Conservation (phyloP, 768 basidiomycete genomes). For the Mycena rebaudengoi region DNA sequence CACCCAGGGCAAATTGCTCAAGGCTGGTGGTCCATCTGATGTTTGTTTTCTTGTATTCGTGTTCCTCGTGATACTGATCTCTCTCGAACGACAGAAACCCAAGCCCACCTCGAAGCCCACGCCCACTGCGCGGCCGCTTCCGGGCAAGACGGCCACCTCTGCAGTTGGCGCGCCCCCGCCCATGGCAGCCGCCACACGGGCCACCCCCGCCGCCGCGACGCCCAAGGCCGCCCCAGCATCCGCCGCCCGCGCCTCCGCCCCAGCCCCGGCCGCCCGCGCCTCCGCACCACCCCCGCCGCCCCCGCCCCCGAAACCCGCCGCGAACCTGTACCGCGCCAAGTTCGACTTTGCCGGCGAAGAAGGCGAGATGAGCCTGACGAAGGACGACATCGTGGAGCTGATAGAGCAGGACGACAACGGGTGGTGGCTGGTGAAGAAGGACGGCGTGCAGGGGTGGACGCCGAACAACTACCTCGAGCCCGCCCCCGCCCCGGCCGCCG, state of each 20-base stretch:
- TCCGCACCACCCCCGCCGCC: conserved; percentile 63
- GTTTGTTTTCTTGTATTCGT: too few species aligned
- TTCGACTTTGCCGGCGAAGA: conserved; percentile 94
- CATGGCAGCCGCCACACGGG: conserved; percentile 36
- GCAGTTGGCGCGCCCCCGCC: conserved; percentile 44
- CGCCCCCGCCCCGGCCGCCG: conserved; percentile 69
- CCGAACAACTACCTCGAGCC: conserved; percentile 93
- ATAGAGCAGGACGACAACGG: conserved; percentile 94
- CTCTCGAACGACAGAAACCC: too few species aligned
- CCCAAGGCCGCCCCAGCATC: conserved; percentile 33
- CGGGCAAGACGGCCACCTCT: conserved; percentile 59
- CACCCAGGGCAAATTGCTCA: conserved; percentile 83
- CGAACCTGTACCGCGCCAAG: conserved; percentile 84
- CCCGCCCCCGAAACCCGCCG: conserved; percentile 67
- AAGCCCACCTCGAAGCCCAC: conserved; percentile 60
- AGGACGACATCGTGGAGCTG: conserved; percentile 93
- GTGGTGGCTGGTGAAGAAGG: conserved; percentile 97
- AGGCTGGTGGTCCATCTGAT: conserved; percentile 77
- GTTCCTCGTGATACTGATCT: too few species aligned
- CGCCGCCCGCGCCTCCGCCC: conserved; percentile 47
- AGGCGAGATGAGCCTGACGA: conserved; percentile 88
- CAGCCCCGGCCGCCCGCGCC: conserved; percentile 48
- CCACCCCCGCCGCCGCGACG: conserved; percentile 42
- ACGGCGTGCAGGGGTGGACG: conserved; percentile 89
- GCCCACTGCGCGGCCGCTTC: conserved; percentile 71